Evolutionary conservation across 441 rosid species (phyloP).

Genomic region (Gossypium lobatum): DNA sequence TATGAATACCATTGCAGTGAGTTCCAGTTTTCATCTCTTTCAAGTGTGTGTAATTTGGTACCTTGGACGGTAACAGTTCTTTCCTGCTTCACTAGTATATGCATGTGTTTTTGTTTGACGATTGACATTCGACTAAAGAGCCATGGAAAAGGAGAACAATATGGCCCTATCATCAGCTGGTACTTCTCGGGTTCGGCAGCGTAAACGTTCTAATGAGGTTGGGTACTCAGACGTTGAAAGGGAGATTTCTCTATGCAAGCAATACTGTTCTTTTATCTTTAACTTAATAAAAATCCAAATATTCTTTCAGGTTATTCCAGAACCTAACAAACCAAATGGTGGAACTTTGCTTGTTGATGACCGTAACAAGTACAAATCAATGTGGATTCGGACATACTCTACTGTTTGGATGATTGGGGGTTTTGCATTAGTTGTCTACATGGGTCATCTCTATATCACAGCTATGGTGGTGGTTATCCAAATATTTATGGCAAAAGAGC

Average conservation of each 20-base stretch:
- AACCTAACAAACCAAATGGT: constrained; percentile 49
- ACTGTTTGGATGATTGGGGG: constrained; percentile 86
- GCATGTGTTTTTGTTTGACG: constrained; percentile 2
- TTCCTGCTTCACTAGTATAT: neutral
- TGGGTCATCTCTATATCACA: constrained; percentile 83
- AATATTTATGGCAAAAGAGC: constrained; percentile 77
- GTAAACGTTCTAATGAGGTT: constrained; percentile 67
- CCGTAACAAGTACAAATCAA: constrained; percentile 61
- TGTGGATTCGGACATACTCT: constrained; percentile 63
- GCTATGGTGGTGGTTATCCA: constrained; percentile 87
- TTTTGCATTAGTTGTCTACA: constrained; percentile 58
- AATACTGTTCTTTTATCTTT: neutral
- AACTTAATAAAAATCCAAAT: neutral
- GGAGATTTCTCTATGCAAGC: neutral
- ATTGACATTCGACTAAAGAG: constrained; percentile 14
- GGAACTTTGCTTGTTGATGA: constrained; percentile 54
- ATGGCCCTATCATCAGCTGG: constrained; percentile 38
- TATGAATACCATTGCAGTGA: neutral
- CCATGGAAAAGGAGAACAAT: constrained; percentile 53
- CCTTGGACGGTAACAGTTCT: constrained; percentile 8
- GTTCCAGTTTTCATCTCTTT: neutral
- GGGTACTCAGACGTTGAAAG: constrained; percentile 9
- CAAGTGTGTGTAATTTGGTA: constrained; percentile 5
- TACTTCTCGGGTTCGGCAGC: constrained; percentile 47
- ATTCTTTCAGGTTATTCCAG: constrained; percentile 44